Percentiles rank a stretch among this genome's conserved stretches.
Evolutionary conservation across 768 basidiomycete genomes (phyloP).

Genomic region (Scleroderma citrinum): DNA sequence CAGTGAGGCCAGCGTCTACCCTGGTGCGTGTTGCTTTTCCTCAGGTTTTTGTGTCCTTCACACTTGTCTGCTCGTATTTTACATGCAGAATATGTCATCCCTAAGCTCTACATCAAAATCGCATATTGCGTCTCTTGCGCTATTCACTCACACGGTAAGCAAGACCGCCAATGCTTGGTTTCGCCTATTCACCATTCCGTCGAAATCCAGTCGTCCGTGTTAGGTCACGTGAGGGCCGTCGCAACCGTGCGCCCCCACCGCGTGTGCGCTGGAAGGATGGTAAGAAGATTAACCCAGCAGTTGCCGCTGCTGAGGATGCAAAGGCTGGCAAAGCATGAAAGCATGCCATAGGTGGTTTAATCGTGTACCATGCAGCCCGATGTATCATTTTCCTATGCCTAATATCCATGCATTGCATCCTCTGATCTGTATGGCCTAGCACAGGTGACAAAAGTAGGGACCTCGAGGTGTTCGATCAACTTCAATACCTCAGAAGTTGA

Average conservation of each 20-base stretch:
- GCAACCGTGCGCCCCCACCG: constrained; percentile 96
- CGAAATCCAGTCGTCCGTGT: constrained; percentile 82
- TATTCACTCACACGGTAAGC: constrained; percentile 95
- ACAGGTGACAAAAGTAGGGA: no score
- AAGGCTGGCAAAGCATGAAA: constrained; percentile 58
- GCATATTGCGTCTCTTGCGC: constrained; percentile 99
- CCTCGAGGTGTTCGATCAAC: no score
- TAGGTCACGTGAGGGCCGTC: constrained; percentile 88
- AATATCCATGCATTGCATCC: neutral
- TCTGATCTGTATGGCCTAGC: no score
- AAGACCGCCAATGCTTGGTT: neutral
- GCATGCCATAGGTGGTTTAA: neutral
- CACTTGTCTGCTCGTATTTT: neutral
- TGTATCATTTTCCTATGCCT: neutral
- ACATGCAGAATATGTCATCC: constrained; percentile 84
- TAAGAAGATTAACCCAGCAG: constrained; percentile 95
- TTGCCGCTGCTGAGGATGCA: constrained; percentile 86
- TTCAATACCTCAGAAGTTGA: no score
- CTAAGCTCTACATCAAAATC: constrained; percentile 98
- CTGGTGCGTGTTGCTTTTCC: constrained; percentile 44
- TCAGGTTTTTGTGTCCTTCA: neutral
- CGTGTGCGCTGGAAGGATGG: constrained; percentile 94
- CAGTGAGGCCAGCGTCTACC: constrained; percentile 91
- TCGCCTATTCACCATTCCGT: neutral
- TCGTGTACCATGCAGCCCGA: neutral